These are phyloP conservation scores for Sechiopsis laciniata DNA, from an alignment of 306 rosid species.

Conservation along the genomic window DNA sequence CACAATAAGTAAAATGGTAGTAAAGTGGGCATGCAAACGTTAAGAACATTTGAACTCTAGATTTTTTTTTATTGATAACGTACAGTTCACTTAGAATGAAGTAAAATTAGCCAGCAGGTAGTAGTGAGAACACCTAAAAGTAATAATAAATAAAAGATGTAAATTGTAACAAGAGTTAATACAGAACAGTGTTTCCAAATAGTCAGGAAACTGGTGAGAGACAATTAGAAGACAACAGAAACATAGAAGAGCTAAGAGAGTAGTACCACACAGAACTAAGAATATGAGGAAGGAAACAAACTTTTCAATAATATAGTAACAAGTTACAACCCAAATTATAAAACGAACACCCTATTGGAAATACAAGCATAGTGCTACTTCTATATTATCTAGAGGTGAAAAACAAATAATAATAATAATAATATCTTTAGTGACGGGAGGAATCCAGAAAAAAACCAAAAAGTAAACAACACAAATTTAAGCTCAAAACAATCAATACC, in stretches of 20 bases:
- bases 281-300: background rate
- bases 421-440: too few relatives aligned
- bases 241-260: background rate
- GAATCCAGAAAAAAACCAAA: too few relatives aligned
- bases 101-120: background rate
- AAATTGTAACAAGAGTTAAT: background rate
- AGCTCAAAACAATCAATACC: too few relatives aligned
- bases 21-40: too few relatives aligned
- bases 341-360: background rate
- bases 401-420: too few relatives aligned
- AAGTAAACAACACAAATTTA: too few relatives aligned
- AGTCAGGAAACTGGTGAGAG: constrained; percentile 2
- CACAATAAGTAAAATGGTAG: too few relatives aligned
- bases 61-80: too few relatives aligned
- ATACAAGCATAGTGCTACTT: background rate
- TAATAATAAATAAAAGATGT: background rate
- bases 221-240: background rate
- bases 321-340: background rate
- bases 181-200: background rate
- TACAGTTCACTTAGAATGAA: background rate
- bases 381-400: background rate
- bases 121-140: background rate
- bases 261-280: background rate
- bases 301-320: background rate
- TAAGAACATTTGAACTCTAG: too few relatives aligned